Percentiles rank a stretch among this genome's conserved stretches.
phyloP scores from a whole-genome alignment of 768 basidiomycete species.

The Tulasnella sp. region DNA sequence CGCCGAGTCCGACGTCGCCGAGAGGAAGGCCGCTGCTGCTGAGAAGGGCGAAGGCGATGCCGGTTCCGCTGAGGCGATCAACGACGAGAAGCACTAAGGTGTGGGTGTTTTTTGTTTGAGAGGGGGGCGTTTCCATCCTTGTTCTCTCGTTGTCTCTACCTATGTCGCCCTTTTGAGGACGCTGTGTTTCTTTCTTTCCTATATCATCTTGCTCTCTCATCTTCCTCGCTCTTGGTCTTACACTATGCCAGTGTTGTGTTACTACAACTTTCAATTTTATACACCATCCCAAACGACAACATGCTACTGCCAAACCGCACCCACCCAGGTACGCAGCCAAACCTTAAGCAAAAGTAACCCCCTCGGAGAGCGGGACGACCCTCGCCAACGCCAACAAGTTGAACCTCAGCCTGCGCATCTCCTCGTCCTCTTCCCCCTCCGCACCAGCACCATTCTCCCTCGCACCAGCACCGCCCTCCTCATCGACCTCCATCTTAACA shows the following conservation, averaged over 20 bases:
- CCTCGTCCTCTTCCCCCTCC: slow-evolving; percentile 46
- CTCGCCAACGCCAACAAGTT: slow-evolving; percentile 79
- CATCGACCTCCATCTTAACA: slow-evolving; percentile 36
- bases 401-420: slow-evolving; percentile 62
- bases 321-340: not conserved
- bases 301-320: no score
- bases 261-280: not conserved
- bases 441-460: no score
- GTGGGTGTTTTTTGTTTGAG: not conserved
- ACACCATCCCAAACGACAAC: no score
- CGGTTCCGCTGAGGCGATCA: not conserved
- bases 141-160: not conserved
- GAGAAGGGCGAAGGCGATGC: not conserved
- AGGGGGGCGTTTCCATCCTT: no score
- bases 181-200: not conserved
- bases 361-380: slow-evolving; percentile 72
- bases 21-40: not conserved
- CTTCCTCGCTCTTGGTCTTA: not conserved
- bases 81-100: not conserved
- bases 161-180: not conserved
- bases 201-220: not conserved
- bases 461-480: slow-evolving; percentile 44
- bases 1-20: not conserved
- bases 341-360: slow-evolving; percentile 47
- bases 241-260: not conserved